Percentiles rank a stretch among this genome's conserved stretches.
Conservation (phyloP, 176 grass and related monocot species). For the Otatea glauca region DNA sequence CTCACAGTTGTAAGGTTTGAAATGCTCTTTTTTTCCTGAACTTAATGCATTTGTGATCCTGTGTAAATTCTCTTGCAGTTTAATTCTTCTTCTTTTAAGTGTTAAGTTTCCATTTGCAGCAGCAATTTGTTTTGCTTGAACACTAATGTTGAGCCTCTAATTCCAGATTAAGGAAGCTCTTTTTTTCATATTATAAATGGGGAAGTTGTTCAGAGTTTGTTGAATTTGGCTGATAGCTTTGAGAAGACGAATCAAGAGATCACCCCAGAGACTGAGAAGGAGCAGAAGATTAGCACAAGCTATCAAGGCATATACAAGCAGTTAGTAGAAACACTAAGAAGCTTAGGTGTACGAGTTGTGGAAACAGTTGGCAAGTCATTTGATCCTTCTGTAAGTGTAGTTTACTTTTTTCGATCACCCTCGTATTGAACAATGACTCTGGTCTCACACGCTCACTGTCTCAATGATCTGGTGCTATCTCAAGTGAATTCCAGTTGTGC, state of each 20-base stretch:
- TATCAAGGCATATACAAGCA: constrained; percentile 85
- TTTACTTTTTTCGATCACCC: neutral
- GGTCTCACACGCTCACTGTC: neutral
- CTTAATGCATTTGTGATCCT: too few relatives aligned
- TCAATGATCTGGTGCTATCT: neutral
- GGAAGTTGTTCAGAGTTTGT: constrained; percentile 69
- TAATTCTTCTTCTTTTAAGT: too few relatives aligned
- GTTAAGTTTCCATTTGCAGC: too few relatives aligned
- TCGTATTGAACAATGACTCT: neutral
- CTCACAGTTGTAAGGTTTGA: too few relatives aligned
- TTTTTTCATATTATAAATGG: too few relatives aligned
- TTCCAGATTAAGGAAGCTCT: too few relatives aligned
- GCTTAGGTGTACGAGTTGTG: constrained; percentile 76
- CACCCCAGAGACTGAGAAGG: constrained; percentile 73
- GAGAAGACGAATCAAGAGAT: constrained; percentile 74
- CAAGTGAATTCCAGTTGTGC: neutral
- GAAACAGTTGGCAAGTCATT: constrained; percentile 98
- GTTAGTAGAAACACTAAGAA: constrained; percentile 90
- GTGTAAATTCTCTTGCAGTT: too few relatives aligned
- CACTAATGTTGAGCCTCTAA: too few relatives aligned
- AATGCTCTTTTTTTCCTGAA: too few relatives aligned
- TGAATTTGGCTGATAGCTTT: constrained; percentile 73
- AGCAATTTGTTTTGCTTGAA: too few relatives aligned
- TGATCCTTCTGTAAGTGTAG: constrained; percentile 80
- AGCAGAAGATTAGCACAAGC: constrained; percentile 71